Evolutionary conservation across 345 rosid genomes (phyloP).

Genomic region (Acer saccharum): DNA sequence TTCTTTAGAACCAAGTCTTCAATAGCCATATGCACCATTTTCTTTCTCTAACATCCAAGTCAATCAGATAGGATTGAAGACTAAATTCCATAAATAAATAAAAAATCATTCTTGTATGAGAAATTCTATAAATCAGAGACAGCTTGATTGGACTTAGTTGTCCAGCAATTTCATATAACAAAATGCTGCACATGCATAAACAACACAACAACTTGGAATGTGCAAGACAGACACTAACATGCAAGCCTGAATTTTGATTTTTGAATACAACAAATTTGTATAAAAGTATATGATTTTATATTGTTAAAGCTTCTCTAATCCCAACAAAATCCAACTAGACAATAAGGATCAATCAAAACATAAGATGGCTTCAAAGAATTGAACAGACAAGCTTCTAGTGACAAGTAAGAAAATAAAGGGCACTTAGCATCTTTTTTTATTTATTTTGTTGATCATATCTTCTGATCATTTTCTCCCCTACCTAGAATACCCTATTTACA

Average conservation of each 20-base stretch:
- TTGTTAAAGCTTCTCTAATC: background rate
- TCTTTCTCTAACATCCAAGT: slow-evolving; percentile 54
- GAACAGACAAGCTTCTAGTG: background rate
- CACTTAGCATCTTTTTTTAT: background rate
- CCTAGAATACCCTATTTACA: too few species aligned
- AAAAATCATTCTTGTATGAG: slow-evolving; percentile 3
- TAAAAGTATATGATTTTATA: too few species aligned
- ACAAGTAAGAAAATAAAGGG: background rate
- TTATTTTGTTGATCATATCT: too few species aligned
- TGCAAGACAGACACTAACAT: background rate
- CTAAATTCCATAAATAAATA: slow-evolving; percentile 1
- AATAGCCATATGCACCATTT: slow-evolving; percentile 52
- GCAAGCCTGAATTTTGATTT: too few species aligned
- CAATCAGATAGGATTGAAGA: slow-evolving; percentile 19
- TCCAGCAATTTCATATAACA: background rate
- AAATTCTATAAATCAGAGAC: slow-evolving; percentile 4
- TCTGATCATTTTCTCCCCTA: too few species aligned
- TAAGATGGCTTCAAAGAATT: background rate
- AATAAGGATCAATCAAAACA: background rate
- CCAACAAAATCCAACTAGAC: background rate
- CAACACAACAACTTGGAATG: background rate
- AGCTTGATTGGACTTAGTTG: slow-evolving; percentile 12
- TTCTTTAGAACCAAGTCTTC: too few species aligned
- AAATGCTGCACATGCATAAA: background rate
- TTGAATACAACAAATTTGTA: too few species aligned